Conservation (phyloP, 164 flowering plant species). For the Nymphaea colorata region DNA sequence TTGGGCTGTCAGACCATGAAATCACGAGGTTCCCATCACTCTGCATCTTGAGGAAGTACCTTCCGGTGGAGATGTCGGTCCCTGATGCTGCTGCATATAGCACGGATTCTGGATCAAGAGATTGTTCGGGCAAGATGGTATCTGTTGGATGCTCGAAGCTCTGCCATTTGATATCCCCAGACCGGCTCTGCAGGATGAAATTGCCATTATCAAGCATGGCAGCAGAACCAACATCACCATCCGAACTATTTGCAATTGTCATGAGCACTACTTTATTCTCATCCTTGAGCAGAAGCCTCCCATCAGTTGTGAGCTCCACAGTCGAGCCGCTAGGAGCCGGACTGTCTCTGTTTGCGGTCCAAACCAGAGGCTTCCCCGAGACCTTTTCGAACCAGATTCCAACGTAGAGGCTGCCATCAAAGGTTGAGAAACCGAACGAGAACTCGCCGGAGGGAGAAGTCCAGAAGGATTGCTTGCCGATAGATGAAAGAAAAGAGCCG, state of each 20-base stretch:
- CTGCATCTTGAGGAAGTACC: slow-evolving; percentile 18
- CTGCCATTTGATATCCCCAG: not conserved
- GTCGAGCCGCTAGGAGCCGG: slow-evolving; percentile 11
- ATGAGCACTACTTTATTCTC: slow-evolving; percentile 1
- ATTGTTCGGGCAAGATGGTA: slow-evolving; percentile 7
- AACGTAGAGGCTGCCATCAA: slow-evolving; percentile 10
- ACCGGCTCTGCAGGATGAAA: slow-evolving; percentile 1
- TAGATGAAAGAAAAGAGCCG: slow-evolving; percentile 12
- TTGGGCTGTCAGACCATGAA: not conserved
- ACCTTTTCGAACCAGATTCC: slow-evolving; percentile 23
- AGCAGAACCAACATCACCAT: slow-evolving; percentile 1
- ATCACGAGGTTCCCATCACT: slow-evolving; percentile 29
- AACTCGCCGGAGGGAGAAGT: slow-evolving; percentile 22
- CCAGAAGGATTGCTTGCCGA: slow-evolving; percentile 8
- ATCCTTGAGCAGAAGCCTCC: slow-evolving; percentile 3
- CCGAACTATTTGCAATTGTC: not conserved
- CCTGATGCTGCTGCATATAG: slow-evolving; percentile 16
- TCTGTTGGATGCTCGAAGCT: slow-evolving; percentile 8
- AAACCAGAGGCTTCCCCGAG: slow-evolving; percentile 21
- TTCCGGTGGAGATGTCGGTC: slow-evolving; percentile 23
- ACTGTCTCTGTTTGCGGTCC: slow-evolving; percentile 11
- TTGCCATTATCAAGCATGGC: slow-evolving; percentile 9
- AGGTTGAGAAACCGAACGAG: slow-evolving; percentile 18
- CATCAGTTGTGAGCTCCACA: slow-evolving; percentile 7
- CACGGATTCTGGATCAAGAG: not conserved